Conservation (phyloP, 768 basidiomycete genomes). For the Tulasnella sp. region DNA sequence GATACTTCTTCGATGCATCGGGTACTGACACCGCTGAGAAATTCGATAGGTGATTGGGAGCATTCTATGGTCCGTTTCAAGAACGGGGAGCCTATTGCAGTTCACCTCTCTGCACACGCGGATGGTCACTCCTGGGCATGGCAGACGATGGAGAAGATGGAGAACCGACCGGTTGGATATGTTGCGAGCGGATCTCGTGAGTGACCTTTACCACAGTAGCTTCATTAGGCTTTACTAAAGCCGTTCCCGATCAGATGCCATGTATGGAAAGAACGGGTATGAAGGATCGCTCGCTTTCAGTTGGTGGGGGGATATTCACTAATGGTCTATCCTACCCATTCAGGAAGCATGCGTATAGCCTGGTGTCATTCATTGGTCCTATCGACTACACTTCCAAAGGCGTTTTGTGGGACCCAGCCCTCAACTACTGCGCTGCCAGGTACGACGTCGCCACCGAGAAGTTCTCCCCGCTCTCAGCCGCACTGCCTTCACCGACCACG, state of each 20-base stretch:
- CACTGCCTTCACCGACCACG: background rate
- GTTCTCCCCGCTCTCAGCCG: background rate
- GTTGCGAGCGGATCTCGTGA: slow-evolving; percentile 17
- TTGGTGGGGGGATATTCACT: background rate
- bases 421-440: slow-evolving; percentile 15
- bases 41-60: slow-evolving; percentile 10
- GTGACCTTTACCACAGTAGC: background rate
- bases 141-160: slow-evolving; percentile 14
- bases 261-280: slow-evolving; percentile 14
- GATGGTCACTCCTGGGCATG: slow-evolving; percentile 15
- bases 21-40: too few species aligned
- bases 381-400: slow-evolving; percentile 15
- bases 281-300: background rate
- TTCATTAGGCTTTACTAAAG: background rate
- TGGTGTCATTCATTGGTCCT: slow-evolving; percentile 13
- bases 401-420: slow-evolving; percentile 16
- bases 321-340: background rate
- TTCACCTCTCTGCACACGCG: slow-evolving; percentile 15
- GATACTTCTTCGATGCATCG: too few species aligned
- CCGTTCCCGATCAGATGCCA: slow-evolving; percentile 12
- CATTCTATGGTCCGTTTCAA: slow-evolving; percentile 17
- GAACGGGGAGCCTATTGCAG: slow-evolving; percentile 7
- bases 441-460: slow-evolving; percentile 1
- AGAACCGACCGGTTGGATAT: slow-evolving; percentile 14
- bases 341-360: slow-evolving; percentile 13